These are phyloP conservation scores for Austroboletus eburneus DNA, from an alignment of 768 basidiomycete genomes.

Conservation along the genomic window DNA sequence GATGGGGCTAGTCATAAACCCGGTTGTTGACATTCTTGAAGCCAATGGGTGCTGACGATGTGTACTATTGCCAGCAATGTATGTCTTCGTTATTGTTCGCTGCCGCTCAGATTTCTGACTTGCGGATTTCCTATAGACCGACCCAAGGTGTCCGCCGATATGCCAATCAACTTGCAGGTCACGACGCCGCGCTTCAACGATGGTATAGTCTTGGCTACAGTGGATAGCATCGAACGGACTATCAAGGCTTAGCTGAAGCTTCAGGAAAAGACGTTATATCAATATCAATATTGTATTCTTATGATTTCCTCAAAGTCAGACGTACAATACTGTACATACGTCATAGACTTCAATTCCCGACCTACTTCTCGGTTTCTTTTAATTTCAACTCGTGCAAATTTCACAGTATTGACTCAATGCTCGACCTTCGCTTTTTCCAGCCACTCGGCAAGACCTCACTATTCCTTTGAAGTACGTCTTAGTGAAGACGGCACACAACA, in stretches of 20 bases:
- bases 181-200: constrained; percentile 25
- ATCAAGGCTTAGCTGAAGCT: constrained; percentile 10
- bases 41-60: constrained; percentile 20
- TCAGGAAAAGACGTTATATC: neutral
- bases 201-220: constrained; percentile 24
- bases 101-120: no score
- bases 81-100: neutral
- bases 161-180: constrained; percentile 22
- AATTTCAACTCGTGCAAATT: no score
- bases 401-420: no score
- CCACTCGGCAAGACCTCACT: no score
- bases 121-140: constrained; percentile 16
- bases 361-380: no score
- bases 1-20: constrained; percentile 32
- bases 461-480: no score
- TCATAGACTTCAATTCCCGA: no score
- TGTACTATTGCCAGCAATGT: constrained; percentile 17
- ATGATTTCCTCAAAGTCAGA: no score
- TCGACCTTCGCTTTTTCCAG: no score
- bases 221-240: constrained; percentile 23
- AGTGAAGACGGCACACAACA: no score
- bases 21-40: constrained; percentile 24
- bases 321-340: no score
- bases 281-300: neutral
- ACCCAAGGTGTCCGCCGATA: constrained; percentile 10